Evolutionary conservation across 2,329 filamentous ascomycete genomes (phyloP).

Genomic region (Verticillium dahliae): DNA sequence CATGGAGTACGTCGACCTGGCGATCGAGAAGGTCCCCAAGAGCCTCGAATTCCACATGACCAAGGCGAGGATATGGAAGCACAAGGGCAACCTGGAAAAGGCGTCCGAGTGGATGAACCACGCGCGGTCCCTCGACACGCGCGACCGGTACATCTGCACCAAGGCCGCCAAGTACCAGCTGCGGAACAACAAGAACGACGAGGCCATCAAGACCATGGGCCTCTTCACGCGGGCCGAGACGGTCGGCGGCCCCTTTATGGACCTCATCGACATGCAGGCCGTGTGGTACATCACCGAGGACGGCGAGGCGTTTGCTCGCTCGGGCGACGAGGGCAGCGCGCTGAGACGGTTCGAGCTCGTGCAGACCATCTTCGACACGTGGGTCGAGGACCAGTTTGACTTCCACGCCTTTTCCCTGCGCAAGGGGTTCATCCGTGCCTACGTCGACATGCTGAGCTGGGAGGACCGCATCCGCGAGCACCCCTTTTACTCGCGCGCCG

Average conservation of each 20-base stretch:
- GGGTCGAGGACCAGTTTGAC: slow-evolving; percentile 98
- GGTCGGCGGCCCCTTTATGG: slow-evolving; percentile 77
- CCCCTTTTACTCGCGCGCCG: slow-evolving; percentile 83
- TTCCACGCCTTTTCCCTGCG: slow-evolving; percentile 97
- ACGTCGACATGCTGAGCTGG: slow-evolving; percentile 95
- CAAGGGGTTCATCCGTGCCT: slow-evolving; percentile 91
- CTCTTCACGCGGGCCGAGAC: slow-evolving; percentile 92
- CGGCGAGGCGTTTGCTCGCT: slow-evolving; percentile 78
- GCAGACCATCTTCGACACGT: slow-evolving; percentile 89
- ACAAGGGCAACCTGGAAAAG: slow-evolving; percentile 70
- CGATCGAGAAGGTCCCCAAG: slow-evolving; percentile 70
- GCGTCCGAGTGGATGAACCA: slow-evolving; percentile 85
- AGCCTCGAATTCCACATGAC: slow-evolving; percentile 93
- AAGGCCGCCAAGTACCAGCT: slow-evolving; percentile 97
- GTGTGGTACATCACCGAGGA: slow-evolving; percentile 97
- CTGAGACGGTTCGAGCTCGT: slow-evolving; percentile 88
- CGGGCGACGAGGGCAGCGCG: slow-evolving; percentile 75
- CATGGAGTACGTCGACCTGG: slow-evolving; percentile 73
- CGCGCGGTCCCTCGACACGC: slow-evolving; percentile 77
- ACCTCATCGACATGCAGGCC: slow-evolving; percentile 97
- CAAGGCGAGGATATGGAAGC: slow-evolving; percentile 91
- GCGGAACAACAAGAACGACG: slow-evolving; percentile 83
- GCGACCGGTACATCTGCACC: slow-evolving; percentile 96
- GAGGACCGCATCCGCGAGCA: slow-evolving; percentile 88
- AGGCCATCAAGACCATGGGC: slow-evolving; percentile 80